phyloP scores from a whole-genome alignment of 179 eudicot species.

The Beta macrorhiza region DNA sequence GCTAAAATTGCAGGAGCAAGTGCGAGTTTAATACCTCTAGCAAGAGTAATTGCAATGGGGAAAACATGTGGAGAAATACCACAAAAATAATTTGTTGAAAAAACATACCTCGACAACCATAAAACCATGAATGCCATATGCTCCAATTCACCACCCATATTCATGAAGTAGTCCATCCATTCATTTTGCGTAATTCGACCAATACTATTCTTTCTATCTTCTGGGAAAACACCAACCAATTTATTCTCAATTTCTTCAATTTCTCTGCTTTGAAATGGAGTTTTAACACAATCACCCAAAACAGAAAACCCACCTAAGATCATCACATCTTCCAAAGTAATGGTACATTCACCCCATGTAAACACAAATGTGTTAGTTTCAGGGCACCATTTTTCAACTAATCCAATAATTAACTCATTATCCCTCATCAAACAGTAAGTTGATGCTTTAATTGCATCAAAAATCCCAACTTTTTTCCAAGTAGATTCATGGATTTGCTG shows the following conservation, averaged over 20 bases:
- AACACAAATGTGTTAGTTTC: not conserved
- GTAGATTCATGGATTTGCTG: not conserved
- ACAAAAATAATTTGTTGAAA: not conserved
- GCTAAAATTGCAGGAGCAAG: not conserved
- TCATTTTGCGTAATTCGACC: not conserved
- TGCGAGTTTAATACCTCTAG: not conserved
- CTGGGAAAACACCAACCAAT: not conserved
- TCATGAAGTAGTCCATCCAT: not conserved
- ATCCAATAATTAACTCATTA: not conserved
- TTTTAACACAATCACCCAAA: not conserved
- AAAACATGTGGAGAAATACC: slow-evolving; percentile 17
- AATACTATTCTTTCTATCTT: too few species aligned
- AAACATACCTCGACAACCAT: slow-evolving; percentile 48
- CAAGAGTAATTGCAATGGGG: slow-evolving; percentile 9
- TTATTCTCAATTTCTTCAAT: not conserved
- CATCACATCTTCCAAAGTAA: not conserved
- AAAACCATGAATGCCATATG: slow-evolving; percentile 39
- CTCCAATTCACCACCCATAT: not conserved
- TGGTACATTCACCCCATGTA: not conserved
- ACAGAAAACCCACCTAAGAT: not conserved
- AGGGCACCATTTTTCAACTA: not conserved
- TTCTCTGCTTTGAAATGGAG: not conserved
- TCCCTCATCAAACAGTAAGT: not conserved
- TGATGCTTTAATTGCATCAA: not conserved
- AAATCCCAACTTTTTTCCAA: not conserved